These are phyloP conservation scores for Blastomyces parvus DNA, from an alignment of 2,329 filamentous ascomycete genomes.

Conservation along the genomic window DNA sequence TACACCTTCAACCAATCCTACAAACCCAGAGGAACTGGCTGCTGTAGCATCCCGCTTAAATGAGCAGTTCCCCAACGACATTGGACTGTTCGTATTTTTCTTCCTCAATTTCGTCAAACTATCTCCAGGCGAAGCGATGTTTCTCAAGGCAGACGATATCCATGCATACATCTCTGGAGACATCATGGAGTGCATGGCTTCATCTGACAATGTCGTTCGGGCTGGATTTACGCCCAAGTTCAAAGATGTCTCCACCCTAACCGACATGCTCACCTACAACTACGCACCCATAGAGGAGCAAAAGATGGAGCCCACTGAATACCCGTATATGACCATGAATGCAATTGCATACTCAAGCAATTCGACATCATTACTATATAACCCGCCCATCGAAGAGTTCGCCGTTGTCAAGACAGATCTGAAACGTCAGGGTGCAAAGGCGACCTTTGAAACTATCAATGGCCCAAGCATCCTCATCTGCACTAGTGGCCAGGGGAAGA, in stretches of 20 bases:
- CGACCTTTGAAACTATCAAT: slow-evolving; percentile 74
- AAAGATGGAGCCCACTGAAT: slow-evolving; percentile 79
- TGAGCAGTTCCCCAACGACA: slow-evolving; percentile 75
- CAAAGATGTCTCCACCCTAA: slow-evolving; percentile 85
- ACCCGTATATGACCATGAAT: slow-evolving; percentile 77
- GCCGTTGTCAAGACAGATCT: slow-evolving; percentile 74
- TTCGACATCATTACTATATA: slow-evolving; percentile 67
- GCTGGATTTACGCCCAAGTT: slow-evolving; percentile 98
- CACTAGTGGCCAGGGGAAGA: slow-evolving; percentile 70
- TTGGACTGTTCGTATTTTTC: slow-evolving; percentile 91
- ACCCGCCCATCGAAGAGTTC: slow-evolving; percentile 95
- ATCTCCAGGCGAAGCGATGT: slow-evolving; percentile 83
- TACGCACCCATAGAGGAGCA: slow-evolving; percentile 92
- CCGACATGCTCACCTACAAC: slow-evolving; percentile 86
- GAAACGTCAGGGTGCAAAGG: slow-evolving; percentile 62
- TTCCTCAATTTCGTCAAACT: slow-evolving; percentile 94
- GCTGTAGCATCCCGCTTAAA: slow-evolving; percentile 70
- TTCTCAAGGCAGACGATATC: slow-evolving; percentile 92
- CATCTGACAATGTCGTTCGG: slow-evolving; percentile 96
- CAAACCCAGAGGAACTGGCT: slow-evolving; percentile 52
- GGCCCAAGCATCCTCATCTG: slow-evolving; percentile 92
- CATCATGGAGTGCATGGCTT: slow-evolving; percentile 98
- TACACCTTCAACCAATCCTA: slow-evolving; percentile 28
- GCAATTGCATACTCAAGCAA: slow-evolving; percentile 68
- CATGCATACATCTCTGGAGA: slow-evolving; percentile 73